A percentile compares a stretch with the other conserved stretches of the same genome.
phyloP scores from a whole-genome alignment of 441 rosid species.

The Euphorbia schlechtendalii region DNA sequence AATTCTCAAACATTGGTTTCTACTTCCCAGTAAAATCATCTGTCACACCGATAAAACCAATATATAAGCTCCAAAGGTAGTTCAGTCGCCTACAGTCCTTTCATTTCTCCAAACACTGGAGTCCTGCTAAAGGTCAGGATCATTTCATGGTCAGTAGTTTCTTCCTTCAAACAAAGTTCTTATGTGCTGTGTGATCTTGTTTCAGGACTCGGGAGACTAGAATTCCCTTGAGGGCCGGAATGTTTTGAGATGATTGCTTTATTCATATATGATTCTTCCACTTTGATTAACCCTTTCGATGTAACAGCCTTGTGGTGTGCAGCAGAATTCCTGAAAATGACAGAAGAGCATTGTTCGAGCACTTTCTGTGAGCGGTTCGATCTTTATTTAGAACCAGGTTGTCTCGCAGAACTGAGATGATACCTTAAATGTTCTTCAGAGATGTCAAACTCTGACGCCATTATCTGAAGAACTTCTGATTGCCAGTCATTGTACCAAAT shows the following conservation, averaged over 20 bases:
- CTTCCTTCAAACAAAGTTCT: neutral
- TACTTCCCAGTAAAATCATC: too few relatives aligned
- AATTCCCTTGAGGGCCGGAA: constrained; percentile 74
- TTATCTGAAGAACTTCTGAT: constrained; percentile 64
- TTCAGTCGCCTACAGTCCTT: constrained; percentile 55
- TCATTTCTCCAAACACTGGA: constrained; percentile 52
- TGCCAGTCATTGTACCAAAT: constrained; percentile 70
- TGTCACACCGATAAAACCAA: too few relatives aligned
- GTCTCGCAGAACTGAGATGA: constrained; percentile 75
- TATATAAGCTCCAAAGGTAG: constrained; percentile 42
- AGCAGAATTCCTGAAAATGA: constrained; percentile 68
- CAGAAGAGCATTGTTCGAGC: constrained; percentile 45
- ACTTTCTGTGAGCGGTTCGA: constrained; percentile 69
- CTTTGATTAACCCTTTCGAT: constrained; percentile 55
- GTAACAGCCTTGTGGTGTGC: constrained; percentile 66
- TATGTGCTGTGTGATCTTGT: constrained; percentile 1
- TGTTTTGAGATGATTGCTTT: constrained; percentile 62
- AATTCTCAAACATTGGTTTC: constrained; percentile 18
- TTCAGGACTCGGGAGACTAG: constrained; percentile 70
- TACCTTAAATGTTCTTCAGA: constrained; percentile 64
- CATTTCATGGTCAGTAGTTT: constrained; percentile 48
- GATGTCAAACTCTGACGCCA: constrained; percentile 53
- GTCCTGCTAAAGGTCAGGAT: constrained; percentile 65
- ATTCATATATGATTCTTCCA: constrained; percentile 60
- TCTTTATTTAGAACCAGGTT: constrained; percentile 71